Evolutionary conservation across 2,329 filamentous ascomycete species (phyloP).

Genomic region (Fonsecaea multimorphosa): DNA sequence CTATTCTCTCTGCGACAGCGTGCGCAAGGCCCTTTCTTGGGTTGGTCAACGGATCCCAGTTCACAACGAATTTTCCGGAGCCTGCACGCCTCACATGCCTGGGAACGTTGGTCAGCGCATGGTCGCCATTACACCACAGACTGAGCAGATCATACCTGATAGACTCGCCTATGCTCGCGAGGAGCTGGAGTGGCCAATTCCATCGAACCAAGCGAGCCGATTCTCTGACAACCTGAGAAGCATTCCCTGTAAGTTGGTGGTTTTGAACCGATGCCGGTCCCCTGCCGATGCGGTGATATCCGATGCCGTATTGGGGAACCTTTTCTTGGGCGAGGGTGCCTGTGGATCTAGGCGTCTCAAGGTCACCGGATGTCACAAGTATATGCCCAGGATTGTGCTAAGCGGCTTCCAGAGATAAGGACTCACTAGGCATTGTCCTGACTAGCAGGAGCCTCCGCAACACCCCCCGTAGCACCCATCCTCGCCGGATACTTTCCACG

Average conservation of each 20-base stretch:
- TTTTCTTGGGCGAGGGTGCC: not conserved
- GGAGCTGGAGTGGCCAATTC: constrained; percentile 5
- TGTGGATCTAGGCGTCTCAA: not conserved
- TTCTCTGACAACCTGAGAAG: constrained; percentile 1
- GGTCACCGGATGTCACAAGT: not conserved
- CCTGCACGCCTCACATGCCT: constrained; percentile 6
- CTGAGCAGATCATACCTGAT: constrained; percentile 6
- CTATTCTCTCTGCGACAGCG: constrained; percentile 10
- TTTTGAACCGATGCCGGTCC: constrained; percentile 4
- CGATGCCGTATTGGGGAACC: not conserved
- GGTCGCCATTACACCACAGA: not conserved
- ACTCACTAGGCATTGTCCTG: not conserved
- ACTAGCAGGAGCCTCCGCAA: not conserved
- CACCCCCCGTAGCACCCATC: not conserved
- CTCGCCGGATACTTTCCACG: constrained; percentile 8
- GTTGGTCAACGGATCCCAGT: constrained; percentile 9
- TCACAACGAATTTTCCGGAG: constrained; percentile 6
- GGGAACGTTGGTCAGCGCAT: not conserved
- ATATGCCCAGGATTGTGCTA: too few species aligned
- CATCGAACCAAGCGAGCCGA: constrained; percentile 3
- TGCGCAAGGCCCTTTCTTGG: constrained; percentile 10
- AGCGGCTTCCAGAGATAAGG: constrained; percentile 2
- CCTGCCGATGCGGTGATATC: constrained; percentile 3
- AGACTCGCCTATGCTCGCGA: constrained; percentile 13
- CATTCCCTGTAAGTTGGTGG: not conserved